phyloP scores from a whole-genome alignment of 441 rosid genomes.

The Populus hybrid region DNA sequence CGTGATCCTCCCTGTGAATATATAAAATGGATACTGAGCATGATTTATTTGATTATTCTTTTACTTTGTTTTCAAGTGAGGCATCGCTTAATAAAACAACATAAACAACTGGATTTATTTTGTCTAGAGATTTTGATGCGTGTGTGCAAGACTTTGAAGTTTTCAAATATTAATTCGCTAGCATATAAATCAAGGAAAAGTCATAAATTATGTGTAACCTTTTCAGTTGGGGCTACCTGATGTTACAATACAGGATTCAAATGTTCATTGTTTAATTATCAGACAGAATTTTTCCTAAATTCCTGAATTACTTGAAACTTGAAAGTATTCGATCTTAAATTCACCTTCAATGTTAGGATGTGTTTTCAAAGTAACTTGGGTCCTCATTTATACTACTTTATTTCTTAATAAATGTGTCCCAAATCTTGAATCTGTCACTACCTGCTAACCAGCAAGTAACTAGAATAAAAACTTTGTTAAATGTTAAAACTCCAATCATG shows the following conservation, averaged over 20 bases:
- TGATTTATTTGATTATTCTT: slow-evolving; percentile 14
- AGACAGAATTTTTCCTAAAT: too few relatives aligned
- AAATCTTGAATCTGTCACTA: not conserved
- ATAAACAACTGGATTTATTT: slow-evolving; percentile 15
- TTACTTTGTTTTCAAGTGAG: slow-evolving; percentile 4
- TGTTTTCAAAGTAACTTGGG: too few relatives aligned
- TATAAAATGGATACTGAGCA: slow-evolving; percentile 15
- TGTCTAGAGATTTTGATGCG: slow-evolving; percentile 8
- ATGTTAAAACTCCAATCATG: not conserved
- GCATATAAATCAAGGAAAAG: not conserved
- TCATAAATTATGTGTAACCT: not conserved
- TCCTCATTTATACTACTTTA: not conserved
- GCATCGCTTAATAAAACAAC: slow-evolving; percentile 6
- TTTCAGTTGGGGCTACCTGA: not conserved
- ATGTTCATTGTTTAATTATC: too few relatives aligned
- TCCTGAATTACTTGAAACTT: too few relatives aligned
- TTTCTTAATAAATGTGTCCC: not conserved
- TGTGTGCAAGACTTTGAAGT: not conserved
- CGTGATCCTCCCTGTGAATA: not conserved
- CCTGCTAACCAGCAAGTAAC: not conserved
- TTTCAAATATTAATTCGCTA: not conserved
- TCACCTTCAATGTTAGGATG: too few relatives aligned
- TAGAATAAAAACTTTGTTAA: not conserved
- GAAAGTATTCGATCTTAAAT: too few relatives aligned
- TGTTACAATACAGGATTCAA: too few relatives aligned